These are phyloP conservation scores for Phaeosphaeriaceae sp. DNA, from an alignment of 2,329 filamentous ascomycete species.

Conservation along the genomic window DNA sequence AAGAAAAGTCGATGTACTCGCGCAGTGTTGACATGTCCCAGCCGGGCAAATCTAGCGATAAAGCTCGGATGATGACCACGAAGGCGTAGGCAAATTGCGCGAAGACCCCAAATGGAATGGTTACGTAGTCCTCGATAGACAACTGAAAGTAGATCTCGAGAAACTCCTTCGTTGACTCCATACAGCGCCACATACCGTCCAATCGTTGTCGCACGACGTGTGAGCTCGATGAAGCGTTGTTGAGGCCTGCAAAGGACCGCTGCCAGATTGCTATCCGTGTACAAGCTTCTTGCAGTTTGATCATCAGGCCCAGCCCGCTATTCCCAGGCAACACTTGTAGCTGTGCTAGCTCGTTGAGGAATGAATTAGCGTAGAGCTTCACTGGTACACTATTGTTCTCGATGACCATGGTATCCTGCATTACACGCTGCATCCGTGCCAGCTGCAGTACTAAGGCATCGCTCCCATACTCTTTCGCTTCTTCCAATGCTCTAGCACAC, in stretches of 20 bases:
- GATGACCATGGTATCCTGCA: conserved; percentile 2
- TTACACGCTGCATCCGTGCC: conserved; percentile 1
- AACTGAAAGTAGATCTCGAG: not conserved
- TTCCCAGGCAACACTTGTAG: not conserved
- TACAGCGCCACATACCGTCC: conserved; percentile 6
- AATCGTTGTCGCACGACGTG: not conserved
- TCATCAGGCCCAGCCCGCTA: not conserved
- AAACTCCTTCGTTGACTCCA: conserved; percentile 2
- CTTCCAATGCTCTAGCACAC: not conserved
- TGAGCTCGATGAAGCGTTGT: not conserved
- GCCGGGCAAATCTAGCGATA: not conserved
- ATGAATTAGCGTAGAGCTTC: not conserved
- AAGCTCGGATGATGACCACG: conserved; percentile 13
- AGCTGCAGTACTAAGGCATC: not conserved
- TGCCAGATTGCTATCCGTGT: conserved; percentile 7
- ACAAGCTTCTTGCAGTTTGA: conserved; percentile 3
- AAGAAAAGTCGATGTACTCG: conserved; percentile 5
- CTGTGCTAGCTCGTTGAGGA: not conserved
- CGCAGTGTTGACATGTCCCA: conserved; percentile 3
- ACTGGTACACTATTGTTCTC: not conserved
- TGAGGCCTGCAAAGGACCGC: conserved; percentile 1
- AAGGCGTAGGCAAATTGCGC: conserved; percentile 18
- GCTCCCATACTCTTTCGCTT: not conserved
- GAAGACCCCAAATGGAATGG: conserved; percentile 12
- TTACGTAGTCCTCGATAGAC: conserved; percentile 2